These are phyloP conservation scores for Apiospora malaysiana DNA, from an alignment of 2,329 filamentous ascomycete genomes.

Conservation along the genomic window DNA sequence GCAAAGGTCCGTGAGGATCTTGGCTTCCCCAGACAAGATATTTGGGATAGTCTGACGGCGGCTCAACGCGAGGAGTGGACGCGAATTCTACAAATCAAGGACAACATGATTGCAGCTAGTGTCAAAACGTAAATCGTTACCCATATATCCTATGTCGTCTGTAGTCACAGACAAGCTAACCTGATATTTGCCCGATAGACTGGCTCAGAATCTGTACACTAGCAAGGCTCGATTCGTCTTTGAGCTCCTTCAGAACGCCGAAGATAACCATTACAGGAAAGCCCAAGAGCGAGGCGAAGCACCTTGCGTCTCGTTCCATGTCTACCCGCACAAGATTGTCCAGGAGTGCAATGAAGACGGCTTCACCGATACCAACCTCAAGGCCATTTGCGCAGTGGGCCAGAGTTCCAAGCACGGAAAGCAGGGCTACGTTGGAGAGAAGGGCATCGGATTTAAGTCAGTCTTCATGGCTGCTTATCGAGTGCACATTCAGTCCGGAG, in stretches of 20 bases:
- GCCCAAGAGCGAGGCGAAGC: slow-evolving; percentile 28
- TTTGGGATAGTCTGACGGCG: neutral
- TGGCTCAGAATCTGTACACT: slow-evolving; percentile 50
- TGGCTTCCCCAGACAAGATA: neutral
- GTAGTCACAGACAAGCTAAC: too few relatives aligned
- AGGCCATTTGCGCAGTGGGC: slow-evolving; percentile 52
- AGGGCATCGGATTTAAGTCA: slow-evolving; percentile 60
- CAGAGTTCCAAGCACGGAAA: slow-evolving; percentile 51
- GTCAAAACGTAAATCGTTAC: neutral
- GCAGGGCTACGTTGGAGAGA: slow-evolving; percentile 53
- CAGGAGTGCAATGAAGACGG: slow-evolving; percentile 59
- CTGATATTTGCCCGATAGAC: slow-evolving; percentile 33
- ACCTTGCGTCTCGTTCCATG: slow-evolving; percentile 43
- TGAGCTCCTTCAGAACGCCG: slow-evolving; percentile 61
- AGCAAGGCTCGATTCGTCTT: slow-evolving; percentile 55
- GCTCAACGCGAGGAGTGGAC: neutral
- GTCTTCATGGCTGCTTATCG: slow-evolving; percentile 53
- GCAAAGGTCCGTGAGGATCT: neutral
- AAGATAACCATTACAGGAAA: slow-evolving; percentile 52
- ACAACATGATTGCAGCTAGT: neutral
- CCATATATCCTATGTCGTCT: neutral
- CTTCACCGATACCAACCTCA: slow-evolving; percentile 48
- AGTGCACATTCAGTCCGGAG: slow-evolving; percentile 51
- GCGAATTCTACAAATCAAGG: neutral
- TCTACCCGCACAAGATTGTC: slow-evolving; percentile 45